These are phyloP conservation scores for Thalassia testudinum DNA, from an alignment of 116 monocot genomes.

Conservation along the genomic window DNA sequence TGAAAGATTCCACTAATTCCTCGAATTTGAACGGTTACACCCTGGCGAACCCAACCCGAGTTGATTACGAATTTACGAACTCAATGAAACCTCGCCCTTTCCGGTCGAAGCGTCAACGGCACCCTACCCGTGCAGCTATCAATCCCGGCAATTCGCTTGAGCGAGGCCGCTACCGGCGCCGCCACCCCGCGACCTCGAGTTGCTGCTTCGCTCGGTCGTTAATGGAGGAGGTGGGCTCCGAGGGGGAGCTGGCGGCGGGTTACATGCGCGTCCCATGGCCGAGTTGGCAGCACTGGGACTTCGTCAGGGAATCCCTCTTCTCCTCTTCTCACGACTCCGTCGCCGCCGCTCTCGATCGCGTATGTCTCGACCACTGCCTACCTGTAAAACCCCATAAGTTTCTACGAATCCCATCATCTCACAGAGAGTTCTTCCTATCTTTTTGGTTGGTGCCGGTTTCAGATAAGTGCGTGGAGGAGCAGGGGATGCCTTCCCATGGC, in stretches of 20 bases:
- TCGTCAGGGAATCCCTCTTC: slow-evolving; percentile 66
- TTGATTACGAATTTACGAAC: too few species aligned
- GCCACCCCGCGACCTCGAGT: too few species aligned
- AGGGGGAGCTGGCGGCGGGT: slow-evolving; percentile 25
- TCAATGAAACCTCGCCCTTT: too few species aligned
- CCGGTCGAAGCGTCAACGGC: too few species aligned
- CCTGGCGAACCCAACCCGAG: too few species aligned
- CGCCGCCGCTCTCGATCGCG: slow-evolving; percentile 41
- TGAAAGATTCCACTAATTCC: too few species aligned
- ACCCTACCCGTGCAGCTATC: too few species aligned
- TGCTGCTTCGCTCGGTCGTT: too few species aligned
- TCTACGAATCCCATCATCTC: neutral
- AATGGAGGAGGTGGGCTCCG: neutral
- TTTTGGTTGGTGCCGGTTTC: slow-evolving; percentile 2
- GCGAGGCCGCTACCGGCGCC: too few species aligned
- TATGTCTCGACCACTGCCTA: neutral
- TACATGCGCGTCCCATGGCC: slow-evolving; percentile 86
- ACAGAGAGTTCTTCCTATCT: neutral
- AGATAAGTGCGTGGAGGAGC: slow-evolving; percentile 74
- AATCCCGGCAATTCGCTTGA: too few species aligned
- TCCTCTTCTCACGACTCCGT: slow-evolving; percentile 44
- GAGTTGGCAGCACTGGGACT: slow-evolving; percentile 81
- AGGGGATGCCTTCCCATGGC: slow-evolving; percentile 62
- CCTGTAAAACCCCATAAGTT: neutral
- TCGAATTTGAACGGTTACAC: too few species aligned